Percentiles rank a stretch among this genome's conserved stretches.
These are phyloP conservation scores for Ammopiptanthus mongolicus DNA, from an alignment of 306 rosid genomes.

Conservation along the genomic window DNA sequence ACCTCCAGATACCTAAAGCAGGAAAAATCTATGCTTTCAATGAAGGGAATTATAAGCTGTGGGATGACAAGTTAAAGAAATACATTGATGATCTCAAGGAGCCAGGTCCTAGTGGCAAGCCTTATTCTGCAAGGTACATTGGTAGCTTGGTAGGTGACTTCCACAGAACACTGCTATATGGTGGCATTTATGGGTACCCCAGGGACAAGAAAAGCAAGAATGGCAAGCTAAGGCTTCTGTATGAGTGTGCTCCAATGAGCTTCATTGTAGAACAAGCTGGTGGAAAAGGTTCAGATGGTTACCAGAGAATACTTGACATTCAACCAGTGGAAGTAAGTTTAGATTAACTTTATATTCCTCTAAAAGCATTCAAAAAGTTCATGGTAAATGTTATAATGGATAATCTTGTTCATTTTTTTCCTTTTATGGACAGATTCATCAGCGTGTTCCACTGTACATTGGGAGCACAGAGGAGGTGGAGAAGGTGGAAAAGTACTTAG, in stretches of 20 bases:
- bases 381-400: neutral
- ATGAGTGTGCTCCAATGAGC: conserved; percentile 99
- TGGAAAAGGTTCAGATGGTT: conserved; percentile 95
- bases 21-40: conserved; percentile 92
- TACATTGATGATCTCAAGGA: conserved; percentile 88
- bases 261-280: conserved; percentile 97
- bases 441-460: conserved; percentile 87
- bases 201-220: conserved; percentile 94
- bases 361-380: neutral
- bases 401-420: neutral
- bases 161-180: conserved; percentile 83
- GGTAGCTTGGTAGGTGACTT: conserved; percentile 97
- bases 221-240: conserved; percentile 90
- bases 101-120: conserved; percentile 90
- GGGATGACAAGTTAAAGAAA: conserved; percentile 94
- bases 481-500: conserved; percentile 83
- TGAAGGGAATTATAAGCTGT: conserved; percentile 90
- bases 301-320: conserved; percentile 82
- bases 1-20: conserved; percentile 70
- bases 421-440: conserved; percentile 68
- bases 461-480: conserved; percentile 92
- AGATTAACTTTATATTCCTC: neutral
- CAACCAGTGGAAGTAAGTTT: conserved; percentile 68
- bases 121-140: conserved; percentile 90
- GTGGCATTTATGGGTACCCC: conserved; percentile 96